Evolutionary conservation across 2,329 filamentous ascomycete genomes (phyloP), one percentile per base, ranked within the genome.

Genomic region (Amylocarpus encephaloides): DNA sequence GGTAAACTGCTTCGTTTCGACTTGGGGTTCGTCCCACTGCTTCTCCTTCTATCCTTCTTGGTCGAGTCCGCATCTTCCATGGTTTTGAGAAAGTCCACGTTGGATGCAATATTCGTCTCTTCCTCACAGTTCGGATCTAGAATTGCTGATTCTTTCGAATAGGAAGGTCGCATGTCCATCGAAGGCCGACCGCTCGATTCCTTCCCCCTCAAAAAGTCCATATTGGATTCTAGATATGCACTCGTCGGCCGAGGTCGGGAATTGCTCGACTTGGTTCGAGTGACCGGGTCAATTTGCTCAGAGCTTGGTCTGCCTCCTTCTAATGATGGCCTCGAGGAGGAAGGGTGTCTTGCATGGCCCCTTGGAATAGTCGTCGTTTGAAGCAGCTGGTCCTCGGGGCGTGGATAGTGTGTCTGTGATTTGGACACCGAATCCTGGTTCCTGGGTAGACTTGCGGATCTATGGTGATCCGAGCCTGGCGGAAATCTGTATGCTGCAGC

Each of bases 131-230:
- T 52, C 68, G 72, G 19, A 70, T 78, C 12, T 7, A 46, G 40
- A 15, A 61, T 43, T 15, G 56, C 57, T 9, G 42, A 45, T n/a
- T 66, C 62, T 29, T 52, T 61, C 10, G 50, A 46, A 46, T 60
- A 59, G 5, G 61, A 56, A 7, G 54, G 42, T n/a, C 55, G 66
- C 19, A 66, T 62, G 36, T 71, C 70, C 26, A 61, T 44, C 5
- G 58, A 62, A 1, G 61, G 53, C 30, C 61, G 53, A 13, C 55
- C 56, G 35, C 43, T 53, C 12, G 77, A 74, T 63, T 94, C 90
- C 46, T 82, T 79, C 60, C 93, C 89, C 18, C 88, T 83, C 15
- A 95, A 73, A 62, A 88, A 89, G 52, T 95, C 90, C 46, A 93
- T 74, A 62, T 86, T 90, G 0, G 86, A 86, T 59, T 90, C 86